Base-by-base conservation (phyloP, 2,329 filamentous ascomycete genomes). In the Emmonsiellopsis sp. region DNA sequence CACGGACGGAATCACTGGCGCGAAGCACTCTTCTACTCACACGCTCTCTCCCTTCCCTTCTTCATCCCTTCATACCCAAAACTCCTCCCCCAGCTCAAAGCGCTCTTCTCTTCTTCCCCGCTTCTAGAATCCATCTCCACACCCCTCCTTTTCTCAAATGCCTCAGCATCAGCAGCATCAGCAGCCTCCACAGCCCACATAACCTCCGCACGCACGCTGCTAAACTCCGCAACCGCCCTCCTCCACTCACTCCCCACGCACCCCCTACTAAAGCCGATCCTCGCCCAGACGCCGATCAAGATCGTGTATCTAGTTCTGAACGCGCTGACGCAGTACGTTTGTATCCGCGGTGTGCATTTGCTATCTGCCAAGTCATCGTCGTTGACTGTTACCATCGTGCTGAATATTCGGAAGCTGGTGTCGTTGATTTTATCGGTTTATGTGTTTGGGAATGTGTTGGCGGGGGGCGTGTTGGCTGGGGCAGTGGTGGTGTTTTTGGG, bases 331-430 rank as follows among this genome's bases (percentile, higher is more conserved):
- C 93, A 98, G 70, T 89, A 96, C 64, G 81, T 90, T 26, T 98
- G 93, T 69, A 97, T 98, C 58, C 87, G 91, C 2, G 93, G 93
- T 1, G 93, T 98, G 54, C 97, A 97, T 62, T 79, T 95, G n/a
- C 78, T 98, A 4, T 91, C 89, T 1, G 88, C 92, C 0, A 86
- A 85, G 52, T 89, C 89, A 3, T 92, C 91, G 3, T 94, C 93
- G 0, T 79, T 98, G 53, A 97, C 93, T 0, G 93, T 98, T 26
- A 96, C 92, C 1, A 95, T 98, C 62, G 90, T 97, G 47, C 77
- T 98, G 56, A 98, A 97, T 67, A 87, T 98, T 56, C 82, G 93
- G 61, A 98, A 98, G 71, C 76, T 98, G 16, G 86, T 95, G 53
- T 96, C 91, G 63, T 79, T 97, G 56, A 74, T 97, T 57, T 70